Evolutionary conservation across 371 early-diverging fungal genomes (phyloP), one percentile per base, ranked within the genome.

Genomic region (Mucor irregularis): DNA sequence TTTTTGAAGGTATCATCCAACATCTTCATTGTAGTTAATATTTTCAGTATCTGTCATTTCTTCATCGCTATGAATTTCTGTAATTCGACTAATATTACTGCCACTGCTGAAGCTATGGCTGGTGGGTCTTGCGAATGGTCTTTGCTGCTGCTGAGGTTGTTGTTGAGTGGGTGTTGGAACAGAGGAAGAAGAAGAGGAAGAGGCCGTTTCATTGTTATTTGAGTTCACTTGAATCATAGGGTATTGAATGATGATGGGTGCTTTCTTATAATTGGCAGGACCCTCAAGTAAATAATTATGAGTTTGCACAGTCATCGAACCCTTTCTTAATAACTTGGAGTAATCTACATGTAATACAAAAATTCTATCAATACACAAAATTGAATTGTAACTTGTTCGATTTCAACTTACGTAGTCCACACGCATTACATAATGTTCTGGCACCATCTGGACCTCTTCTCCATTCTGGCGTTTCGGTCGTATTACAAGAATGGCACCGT

Each of bases 401-500:
- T 21, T 22, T 9, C 13, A 30, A 53, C 78, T 69, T 76, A 84
- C 85, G 82, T 49, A 84, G 56, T 10, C 88, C 88, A 59, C 88
- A 88, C 5, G 86, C 83, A 64, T 88, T 88, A 49, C 88, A 88
- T 1, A 88, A 62, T 0, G 86, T 86, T 54, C 82, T 64, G 5
- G 86, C 83, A 3, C 88, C 88, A 57, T 83, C 79, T 5, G 86
- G 88, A 5, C 88, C 88, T 44, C 88, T 76, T 31, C 88, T 73
- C 88, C 88, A 88, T 61, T 83, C 85, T 6, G 88, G 86, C 30
- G 88, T 88, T 22, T 82, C 77, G 10, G 81, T 73, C 28, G 80
- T 76, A 54, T 73, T 71, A 53, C 88, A 88, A 28, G 85, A 81
- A 37, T 82, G 81, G 33, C 85, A 85, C 37, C 68, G 62, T 38